Percentiles rank a stretch among this genome's conserved stretches.
These are phyloP conservation scores for Ustilago trichophora DNA, from an alignment of 1,284 basidiomycete species.

Conservation along the genomic window DNA sequence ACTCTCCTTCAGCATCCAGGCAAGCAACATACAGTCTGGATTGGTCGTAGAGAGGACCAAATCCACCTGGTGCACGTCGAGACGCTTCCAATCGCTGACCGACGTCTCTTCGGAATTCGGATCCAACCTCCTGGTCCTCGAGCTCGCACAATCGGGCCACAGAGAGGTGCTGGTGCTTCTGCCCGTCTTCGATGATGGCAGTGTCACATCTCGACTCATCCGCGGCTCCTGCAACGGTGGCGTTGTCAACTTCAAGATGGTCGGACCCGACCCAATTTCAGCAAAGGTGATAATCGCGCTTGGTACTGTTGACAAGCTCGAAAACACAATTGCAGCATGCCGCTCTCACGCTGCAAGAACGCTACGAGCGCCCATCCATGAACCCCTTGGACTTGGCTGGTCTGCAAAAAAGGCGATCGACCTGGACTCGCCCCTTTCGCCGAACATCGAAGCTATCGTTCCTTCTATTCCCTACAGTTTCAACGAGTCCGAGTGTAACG, in stretches of 20 bases:
- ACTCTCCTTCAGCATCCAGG: slow-evolving; percentile 20
- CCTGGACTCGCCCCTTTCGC: slow-evolving; percentile 4
- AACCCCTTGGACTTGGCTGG: slow-evolving; percentile 32
- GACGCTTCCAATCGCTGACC: slow-evolving; percentile 18
- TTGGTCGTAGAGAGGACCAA: slow-evolving; percentile 44
- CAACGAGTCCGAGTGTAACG: slow-evolving; percentile 10
- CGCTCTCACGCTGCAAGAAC: slow-evolving; percentile 16
- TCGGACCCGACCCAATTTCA: background rate
- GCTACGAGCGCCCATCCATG: slow-evolving; percentile 17
- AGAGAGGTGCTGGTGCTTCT: slow-evolving; percentile 22
- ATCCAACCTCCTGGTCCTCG: slow-evolving; percentile 17
- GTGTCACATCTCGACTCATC: slow-evolving; percentile 4
- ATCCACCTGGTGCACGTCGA: slow-evolving; percentile 43
- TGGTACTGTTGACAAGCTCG: slow-evolving; percentile 8
- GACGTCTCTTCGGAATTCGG: slow-evolving; percentile 28
- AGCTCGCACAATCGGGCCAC: slow-evolving; percentile 12
- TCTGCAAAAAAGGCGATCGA: slow-evolving; percentile 22
- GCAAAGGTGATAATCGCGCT: slow-evolving; percentile 20
- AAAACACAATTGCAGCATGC: slow-evolving; percentile 19
- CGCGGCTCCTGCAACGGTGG: slow-evolving; percentile 6
- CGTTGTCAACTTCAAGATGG: slow-evolving; percentile 6
- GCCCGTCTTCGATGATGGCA: slow-evolving; percentile 15
- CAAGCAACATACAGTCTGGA: slow-evolving; percentile 16
- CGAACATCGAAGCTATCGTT: slow-evolving; percentile 3
- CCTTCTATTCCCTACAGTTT: slow-evolving; percentile 4